These are phyloP conservation scores for Xylaria sp. DNA, from an alignment of 2,329 filamentous ascomycete genomes.

Conservation along the genomic window DNA sequence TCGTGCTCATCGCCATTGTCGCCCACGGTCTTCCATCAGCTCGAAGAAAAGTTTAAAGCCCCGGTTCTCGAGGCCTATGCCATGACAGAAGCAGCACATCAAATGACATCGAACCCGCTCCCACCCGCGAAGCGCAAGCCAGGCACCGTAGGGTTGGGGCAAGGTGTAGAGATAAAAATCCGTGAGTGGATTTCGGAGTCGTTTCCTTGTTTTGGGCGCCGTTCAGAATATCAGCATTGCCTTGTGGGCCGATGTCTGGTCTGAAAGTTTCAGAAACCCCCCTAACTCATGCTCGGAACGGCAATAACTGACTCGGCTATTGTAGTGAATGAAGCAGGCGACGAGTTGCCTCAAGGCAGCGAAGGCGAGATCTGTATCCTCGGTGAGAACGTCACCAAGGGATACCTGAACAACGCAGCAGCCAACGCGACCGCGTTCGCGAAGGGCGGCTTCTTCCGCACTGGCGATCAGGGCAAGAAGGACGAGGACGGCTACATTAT, in stretches of 20 bases:
- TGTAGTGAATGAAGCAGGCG: constrained; percentile 72
- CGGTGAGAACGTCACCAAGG: constrained; percentile 82
- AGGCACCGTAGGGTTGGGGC: constrained; percentile 80
- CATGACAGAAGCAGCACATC: constrained; percentile 89
- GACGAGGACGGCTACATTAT: constrained; percentile 82
- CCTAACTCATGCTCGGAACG: too few relatives aligned
- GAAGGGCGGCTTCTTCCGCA: constrained; percentile 80
- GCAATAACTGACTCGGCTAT: too few relatives aligned
- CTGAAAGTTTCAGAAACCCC: too few relatives aligned
- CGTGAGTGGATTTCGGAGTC: too few relatives aligned
- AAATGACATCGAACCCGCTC: constrained; percentile 79
- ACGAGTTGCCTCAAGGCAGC: constrained; percentile 68
- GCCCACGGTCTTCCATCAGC: constrained; percentile 78
- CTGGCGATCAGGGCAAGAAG: constrained; percentile 82
- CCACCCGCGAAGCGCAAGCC: constrained; percentile 76
- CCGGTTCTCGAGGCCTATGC: constrained; percentile 89
- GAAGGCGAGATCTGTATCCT: constrained; percentile 85
- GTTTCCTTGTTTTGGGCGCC: too few relatives aligned
- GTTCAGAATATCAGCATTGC: too few relatives aligned
- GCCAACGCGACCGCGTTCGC: constrained; percentile 80
- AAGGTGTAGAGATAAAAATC: constrained; percentile 82
- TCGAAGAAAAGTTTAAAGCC: constrained; percentile 76
- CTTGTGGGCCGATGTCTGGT: too few relatives aligned
- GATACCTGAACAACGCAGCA: constrained; percentile 81
- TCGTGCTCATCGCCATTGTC: constrained; percentile 86